Conservation (phyloP, 768 basidiomycete genomes). For the Mycena epipterygia region DNA sequence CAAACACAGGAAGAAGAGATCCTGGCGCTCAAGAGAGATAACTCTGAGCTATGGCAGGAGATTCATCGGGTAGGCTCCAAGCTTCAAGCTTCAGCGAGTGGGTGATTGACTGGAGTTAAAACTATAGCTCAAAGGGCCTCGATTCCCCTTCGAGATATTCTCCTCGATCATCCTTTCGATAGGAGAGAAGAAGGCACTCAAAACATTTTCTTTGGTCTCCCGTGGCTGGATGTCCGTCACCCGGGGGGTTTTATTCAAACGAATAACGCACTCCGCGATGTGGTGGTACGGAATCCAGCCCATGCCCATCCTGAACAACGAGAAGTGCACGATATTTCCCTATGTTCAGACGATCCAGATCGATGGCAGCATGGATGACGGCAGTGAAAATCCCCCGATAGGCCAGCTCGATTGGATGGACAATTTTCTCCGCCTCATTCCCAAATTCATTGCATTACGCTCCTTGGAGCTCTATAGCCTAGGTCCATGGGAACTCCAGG, state of each 20-base stretch:
- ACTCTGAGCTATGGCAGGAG: too few species aligned
- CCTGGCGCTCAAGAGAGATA: too few species aligned
- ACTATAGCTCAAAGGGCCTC: conserved; percentile 5
- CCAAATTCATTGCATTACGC: too few species aligned
- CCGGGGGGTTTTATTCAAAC: too few species aligned
- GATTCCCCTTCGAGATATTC: conserved; percentile 10
- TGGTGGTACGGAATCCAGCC: neutral
- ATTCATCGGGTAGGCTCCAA: conserved; percentile 7
- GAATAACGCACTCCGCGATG: neutral
- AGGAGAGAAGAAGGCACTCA: neutral
- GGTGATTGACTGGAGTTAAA: neutral
- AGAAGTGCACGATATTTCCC: conserved; percentile 13
- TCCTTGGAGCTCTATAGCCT: neutral
- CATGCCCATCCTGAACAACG: neutral
- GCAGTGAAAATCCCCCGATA: neutral
- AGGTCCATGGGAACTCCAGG: neutral
- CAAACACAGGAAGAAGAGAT: neutral
- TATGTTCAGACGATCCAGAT: neutral
- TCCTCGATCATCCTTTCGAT: neutral
- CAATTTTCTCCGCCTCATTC: neutral
- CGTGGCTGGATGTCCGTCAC: conserved; percentile 3
- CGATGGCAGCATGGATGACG: neutral
- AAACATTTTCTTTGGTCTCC: conserved; percentile 3
- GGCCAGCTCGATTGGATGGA: neutral
- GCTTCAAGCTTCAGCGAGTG: neutral